phyloP scores from a whole-genome alignment of 208 protist genomes.

The Leishmania lainsoni region DNA sequence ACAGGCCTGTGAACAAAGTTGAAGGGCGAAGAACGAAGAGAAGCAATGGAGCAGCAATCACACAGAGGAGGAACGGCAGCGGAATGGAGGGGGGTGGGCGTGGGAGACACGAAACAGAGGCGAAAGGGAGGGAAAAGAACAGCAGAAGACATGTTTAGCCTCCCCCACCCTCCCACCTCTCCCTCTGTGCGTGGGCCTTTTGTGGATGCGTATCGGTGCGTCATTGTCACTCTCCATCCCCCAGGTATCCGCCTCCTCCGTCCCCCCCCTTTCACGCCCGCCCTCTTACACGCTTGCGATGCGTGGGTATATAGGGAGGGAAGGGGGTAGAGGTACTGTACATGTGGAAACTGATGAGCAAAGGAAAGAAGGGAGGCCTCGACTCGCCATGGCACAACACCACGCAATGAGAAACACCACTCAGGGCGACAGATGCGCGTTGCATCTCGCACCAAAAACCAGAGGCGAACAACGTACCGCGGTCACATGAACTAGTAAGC shows the following conservation, averaged over 20 bases:
- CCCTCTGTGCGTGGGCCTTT: neutral
- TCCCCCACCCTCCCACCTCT: neutral
- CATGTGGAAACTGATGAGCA: neutral
- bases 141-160: neutral
- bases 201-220: too few species aligned
- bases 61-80: too few species aligned
- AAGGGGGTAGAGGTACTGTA: neutral
- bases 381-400: neutral
- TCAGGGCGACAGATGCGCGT: neutral
- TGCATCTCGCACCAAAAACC: neutral
- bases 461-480: neutral
- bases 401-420: neutral
- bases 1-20: neutral
- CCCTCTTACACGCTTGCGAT: neutral
- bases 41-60: too few species aligned
- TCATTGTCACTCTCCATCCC: neutral
- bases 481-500: neutral
- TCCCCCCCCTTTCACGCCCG: neutral
- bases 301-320: neutral
- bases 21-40: too few species aligned
- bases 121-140: too few species aligned
- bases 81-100: too few species aligned
- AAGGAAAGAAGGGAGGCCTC: neutral
- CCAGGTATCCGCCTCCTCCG: neutral
- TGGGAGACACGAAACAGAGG: too few species aligned